Percentiles rank a stretch among this genome's conserved stretches.
phyloP scores from a whole-genome alignment of 331 rosid species.

The Saraca asoca region DNA sequence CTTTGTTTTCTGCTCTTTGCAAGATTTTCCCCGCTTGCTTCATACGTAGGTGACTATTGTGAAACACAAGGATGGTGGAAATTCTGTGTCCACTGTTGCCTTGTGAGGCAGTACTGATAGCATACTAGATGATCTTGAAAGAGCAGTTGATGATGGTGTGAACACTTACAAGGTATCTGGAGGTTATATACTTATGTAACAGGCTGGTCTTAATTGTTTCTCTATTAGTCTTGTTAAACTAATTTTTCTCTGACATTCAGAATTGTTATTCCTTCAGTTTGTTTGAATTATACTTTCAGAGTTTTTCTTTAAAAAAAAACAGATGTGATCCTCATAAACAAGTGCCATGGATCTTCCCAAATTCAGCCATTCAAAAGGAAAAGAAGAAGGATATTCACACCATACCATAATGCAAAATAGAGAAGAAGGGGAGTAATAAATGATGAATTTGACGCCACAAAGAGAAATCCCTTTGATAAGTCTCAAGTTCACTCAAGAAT shows the following conservation, averaged over 20 bases:
- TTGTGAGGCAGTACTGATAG: slow-evolving; percentile 88
- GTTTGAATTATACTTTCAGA: background rate
- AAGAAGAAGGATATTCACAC: no score
- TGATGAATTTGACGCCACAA: no score
- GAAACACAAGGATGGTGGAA: slow-evolving; percentile 88
- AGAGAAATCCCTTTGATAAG: no score
- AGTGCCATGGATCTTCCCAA: no score
- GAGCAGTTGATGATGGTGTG: slow-evolving; percentile 97
- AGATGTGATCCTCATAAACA: no score
- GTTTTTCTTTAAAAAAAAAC: no score
- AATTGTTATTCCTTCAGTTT: slow-evolving; percentile 3
- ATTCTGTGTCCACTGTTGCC: slow-evolving; percentile 77
- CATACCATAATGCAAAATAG: no score
- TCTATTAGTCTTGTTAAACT: slow-evolving; percentile 3
- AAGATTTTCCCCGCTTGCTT: background rate
- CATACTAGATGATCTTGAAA: slow-evolving; percentile 88
- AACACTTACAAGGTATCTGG: slow-evolving; percentile 82
- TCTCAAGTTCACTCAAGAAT: no score
- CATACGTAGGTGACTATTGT: slow-evolving; percentile 70
- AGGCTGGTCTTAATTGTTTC: no score
- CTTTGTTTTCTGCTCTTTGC: background rate
- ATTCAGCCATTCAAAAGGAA: no score
- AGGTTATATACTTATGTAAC: slow-evolving; percentile 25
- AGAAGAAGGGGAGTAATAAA: no score
- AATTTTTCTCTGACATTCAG: slow-evolving; percentile 11